phyloP scores from a whole-genome alignment of 2,329 filamentous ascomycete species.

The Colletotrichum sp. region DNA sequence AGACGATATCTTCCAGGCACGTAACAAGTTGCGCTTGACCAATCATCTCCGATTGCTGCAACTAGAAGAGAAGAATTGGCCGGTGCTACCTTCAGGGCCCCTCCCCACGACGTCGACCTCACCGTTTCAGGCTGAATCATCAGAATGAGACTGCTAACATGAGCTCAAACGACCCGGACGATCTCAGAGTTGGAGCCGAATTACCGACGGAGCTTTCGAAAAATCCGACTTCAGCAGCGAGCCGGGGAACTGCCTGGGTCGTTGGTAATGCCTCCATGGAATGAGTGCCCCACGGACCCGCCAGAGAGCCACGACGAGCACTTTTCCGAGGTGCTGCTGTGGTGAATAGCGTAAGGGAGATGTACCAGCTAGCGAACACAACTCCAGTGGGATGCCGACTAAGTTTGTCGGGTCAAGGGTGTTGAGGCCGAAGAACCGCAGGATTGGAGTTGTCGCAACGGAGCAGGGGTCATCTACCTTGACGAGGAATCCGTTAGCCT shows the following conservation, averaged over 20 bases:
- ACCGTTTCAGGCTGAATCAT: not conserved
- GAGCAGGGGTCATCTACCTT: not conserved
- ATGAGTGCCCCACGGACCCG: not conserved
- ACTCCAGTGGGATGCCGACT: not conserved
- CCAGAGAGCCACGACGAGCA: too few species aligned
- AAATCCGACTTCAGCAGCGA: not conserved
- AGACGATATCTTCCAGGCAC: fast-evolving
- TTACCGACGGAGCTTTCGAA: too few species aligned
- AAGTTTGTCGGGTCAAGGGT: not conserved
- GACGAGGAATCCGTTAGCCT: not conserved
- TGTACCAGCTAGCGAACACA: not conserved
- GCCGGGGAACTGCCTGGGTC: not conserved
- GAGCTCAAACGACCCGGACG: not conserved
- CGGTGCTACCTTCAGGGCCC: too few species aligned
- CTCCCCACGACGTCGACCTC: not conserved
- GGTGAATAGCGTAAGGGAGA: not conserved
- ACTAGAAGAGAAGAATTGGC: not conserved
- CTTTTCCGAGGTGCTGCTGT: not conserved
- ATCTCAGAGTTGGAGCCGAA: not conserved
- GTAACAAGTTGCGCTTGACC: not conserved
- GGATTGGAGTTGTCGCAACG: not conserved
- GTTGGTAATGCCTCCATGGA: not conserved
- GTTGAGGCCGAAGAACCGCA: not conserved
- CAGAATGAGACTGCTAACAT: not conserved
- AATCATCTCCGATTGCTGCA: not conserved